Evolutionary conservation across 805 yeast genomes (phyloP).

Genomic region (Ascoidea tarda): DNA sequence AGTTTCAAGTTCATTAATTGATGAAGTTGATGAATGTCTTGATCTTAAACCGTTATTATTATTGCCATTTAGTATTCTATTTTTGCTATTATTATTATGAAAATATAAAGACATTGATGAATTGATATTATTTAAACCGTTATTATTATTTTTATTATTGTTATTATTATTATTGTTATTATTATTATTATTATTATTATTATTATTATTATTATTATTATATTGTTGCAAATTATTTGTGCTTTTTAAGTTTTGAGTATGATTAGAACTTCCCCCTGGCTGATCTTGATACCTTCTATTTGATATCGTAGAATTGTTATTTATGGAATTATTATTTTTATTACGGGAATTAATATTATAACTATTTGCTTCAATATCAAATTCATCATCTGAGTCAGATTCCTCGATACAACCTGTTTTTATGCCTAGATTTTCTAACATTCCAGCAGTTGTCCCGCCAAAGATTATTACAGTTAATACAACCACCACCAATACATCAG

Average conservation of each 20-base stretch:
- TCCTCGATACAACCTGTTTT: slow-evolving; percentile 84
- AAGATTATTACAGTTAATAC: slow-evolving; percentile 90
- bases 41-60: slow-evolving; percentile 9
- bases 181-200: neutral
- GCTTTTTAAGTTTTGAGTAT: neutral
- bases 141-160: neutral
- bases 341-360: slow-evolving; percentile 3
- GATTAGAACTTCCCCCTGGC: neutral
- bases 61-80: too few species aligned
- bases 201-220: neutral
- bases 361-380: slow-evolving; percentile 62
- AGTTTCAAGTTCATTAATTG: neutral
- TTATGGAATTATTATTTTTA: neutral
- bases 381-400: slow-evolving; percentile 75
- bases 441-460: slow-evolving; percentile 97
- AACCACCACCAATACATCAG: slow-evolving; percentile 93
- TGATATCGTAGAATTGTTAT: neutral
- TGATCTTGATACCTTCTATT: neutral
- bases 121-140: neutral
- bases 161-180: neutral
- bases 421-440: slow-evolving; percentile 90
- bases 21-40: slow-evolving; percentile 18
- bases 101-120: neutral
- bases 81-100: too few species aligned
- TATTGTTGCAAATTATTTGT: neutral